Evolutionary conservation across 768 basidiomycete genomes (phyloP), one percentile per base, ranked within the genome.

Genomic region (Suillus subluteus): DNA sequence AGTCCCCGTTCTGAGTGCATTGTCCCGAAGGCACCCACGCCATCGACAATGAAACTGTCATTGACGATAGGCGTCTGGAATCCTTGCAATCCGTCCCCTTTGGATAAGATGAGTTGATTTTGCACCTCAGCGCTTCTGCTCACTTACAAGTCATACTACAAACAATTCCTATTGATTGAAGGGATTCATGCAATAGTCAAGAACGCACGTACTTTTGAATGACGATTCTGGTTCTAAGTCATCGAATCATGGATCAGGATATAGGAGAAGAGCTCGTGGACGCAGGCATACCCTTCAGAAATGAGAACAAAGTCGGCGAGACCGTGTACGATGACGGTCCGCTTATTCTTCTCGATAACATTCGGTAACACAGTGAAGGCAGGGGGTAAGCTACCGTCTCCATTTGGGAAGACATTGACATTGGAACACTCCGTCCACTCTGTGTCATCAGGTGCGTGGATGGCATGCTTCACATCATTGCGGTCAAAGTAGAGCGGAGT

Each of bases 221-320:
- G 0, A 83, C 85, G 65, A 88, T 86, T 63, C 87, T 79, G 62
- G 86, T 82, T 58, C 85, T 85, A 58, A 46, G 40, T 15, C 9
- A 61, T 50, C 32, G 58, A 63, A 26, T 30, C 15, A 21, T 30
- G 8, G 6, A 16, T 43, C 35, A 43, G 32, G 4, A 35, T 6
- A 2, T 30, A 38, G 21, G 46, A 0, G 43, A 58, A 38, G 26
- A 48, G 18, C 7, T 8, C n/a, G 35, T 11, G 7, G n/a, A 62
- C 21, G 2, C 1, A 32, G 3, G 18, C 35, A 18, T 64, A 90
- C 89, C 91, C 92, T 68, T 91, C 88, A 12, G 91, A 86, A 61
- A 93, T 91, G 41, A 91, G 79, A 65, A 90, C 82, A 71, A 86
- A 93, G 75, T 94, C 91, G 0, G 86, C 89, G 61, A 91, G 79